phyloP scores from a whole-genome alignment of 306 rosid species.

The Ammopiptanthus mongolicus region DNA sequence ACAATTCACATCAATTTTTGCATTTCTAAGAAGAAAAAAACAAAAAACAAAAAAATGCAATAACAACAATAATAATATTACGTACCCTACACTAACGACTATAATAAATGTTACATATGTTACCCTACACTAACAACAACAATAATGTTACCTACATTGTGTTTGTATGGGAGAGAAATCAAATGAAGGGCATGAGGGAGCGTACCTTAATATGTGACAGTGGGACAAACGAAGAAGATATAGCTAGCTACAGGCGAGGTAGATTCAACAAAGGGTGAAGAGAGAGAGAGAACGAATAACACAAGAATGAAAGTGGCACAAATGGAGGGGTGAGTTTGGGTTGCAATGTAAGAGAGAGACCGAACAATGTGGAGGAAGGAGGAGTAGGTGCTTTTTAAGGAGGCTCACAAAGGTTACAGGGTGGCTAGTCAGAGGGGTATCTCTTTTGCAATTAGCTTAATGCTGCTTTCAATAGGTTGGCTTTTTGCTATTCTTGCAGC shows the following conservation, averaged over 20 bases:
- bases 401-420: constrained; percentile 22
- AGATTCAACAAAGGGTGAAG: not conserved
- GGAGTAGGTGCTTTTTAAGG: not conserved
- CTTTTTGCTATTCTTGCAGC: constrained; percentile 26
- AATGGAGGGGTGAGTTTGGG: constrained; percentile 11
- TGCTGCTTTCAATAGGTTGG: constrained; percentile 8
- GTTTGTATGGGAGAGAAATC: not conserved
- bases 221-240: not conserved
- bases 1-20: not conserved
- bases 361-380: constrained; percentile 32
- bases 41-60: not conserved
- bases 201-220: constrained; percentile 34
- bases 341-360: constrained; percentile 29
- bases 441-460: not conserved
- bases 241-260: constrained; percentile 16
- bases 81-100: too few species aligned
- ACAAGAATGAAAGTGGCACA: constrained; percentile 3
- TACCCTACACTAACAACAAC: not conserved
- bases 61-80: not conserved
- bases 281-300: not conserved
- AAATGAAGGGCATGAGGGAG: not conserved
- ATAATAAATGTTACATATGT: too few species aligned
- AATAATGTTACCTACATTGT: not conserved
- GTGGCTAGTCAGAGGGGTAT: not conserved
- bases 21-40: not conserved